Evolutionary conservation across 73 alveolate genomes (phyloP).

Genomic region (Paraurostyla sp.): DNA sequence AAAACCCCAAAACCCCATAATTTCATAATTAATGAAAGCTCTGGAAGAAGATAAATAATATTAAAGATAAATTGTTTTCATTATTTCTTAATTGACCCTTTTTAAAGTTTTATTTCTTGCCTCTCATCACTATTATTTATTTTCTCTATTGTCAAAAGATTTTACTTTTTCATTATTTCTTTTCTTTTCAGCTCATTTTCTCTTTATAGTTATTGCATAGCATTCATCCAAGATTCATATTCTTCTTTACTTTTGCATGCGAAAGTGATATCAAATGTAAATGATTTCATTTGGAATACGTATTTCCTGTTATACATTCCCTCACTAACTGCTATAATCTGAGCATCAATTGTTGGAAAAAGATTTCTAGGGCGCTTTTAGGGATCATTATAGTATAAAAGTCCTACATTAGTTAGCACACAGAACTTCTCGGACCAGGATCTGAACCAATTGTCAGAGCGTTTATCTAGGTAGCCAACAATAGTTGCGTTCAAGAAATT

Average conservation of each 20-base stretch:
- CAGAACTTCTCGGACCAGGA: constrained; percentile 70
- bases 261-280: constrained; percentile 52
- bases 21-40: too few relatives aligned
- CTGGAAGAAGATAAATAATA: too few relatives aligned
- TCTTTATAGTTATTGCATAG: constrained; percentile 3
- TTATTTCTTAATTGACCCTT: too few relatives aligned
- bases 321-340: constrained; percentile 18
- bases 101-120: neutral
- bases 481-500: constrained; percentile 58
- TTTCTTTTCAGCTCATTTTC: constrained; percentile 45
- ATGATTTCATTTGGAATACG: constrained; percentile 62
- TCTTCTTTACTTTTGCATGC: constrained; percentile 64
- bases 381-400: constrained; percentile 67
- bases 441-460: constrained; percentile 65
- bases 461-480: constrained; percentile 61
- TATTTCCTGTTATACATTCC: constrained; percentile 41
- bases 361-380: constrained; percentile 66
- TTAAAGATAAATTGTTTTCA: too few relatives aligned
- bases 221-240: constrained; percentile 50
- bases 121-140: neutral
- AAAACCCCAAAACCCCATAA: too few relatives aligned
- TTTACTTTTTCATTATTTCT: constrained; percentile 36
- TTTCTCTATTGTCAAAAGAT: neutral
- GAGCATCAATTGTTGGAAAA: constrained; percentile 69
- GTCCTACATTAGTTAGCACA: constrained; percentile 70